These are phyloP conservation scores for Lasiosphaeris hirsuta DNA, from an alignment of 495 filamentous ascomycete genomes.

Conservation along the genomic window DNA sequence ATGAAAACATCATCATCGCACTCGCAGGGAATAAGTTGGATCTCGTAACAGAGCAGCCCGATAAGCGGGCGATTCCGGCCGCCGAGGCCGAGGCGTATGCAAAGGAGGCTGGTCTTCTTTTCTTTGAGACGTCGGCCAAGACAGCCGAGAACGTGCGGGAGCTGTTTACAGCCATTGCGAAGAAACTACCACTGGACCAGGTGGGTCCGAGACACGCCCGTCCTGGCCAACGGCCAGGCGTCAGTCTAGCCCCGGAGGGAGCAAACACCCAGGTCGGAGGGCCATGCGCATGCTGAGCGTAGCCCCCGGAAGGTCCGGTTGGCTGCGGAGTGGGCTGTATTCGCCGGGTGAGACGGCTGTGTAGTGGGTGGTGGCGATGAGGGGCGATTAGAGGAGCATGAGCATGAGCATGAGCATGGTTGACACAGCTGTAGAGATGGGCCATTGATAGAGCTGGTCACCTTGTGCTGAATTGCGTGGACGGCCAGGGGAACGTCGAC, in stretches of 20 bases:
- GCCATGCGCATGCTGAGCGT: constrained; percentile 67
- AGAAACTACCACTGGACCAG: constrained; percentile 94
- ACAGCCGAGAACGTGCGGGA: constrained; percentile 93
- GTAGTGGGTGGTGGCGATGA: neutral
- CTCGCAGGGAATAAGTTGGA: constrained; percentile 97
- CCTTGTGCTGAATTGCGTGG: constrained; percentile 2
- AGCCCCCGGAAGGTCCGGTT: neutral
- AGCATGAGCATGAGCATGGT: constrained; percentile 4
- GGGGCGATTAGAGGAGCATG: constrained; percentile 5
- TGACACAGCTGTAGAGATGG: constrained; percentile 12
- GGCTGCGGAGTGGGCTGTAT: neutral
- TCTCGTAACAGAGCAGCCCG: constrained; percentile 81
- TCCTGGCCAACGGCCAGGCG: constrained; percentile 70
- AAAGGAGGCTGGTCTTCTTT: constrained; percentile 84
- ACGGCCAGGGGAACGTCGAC: constrained; percentile 9
- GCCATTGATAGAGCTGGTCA: constrained; percentile 20
- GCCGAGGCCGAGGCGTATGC: constrained; percentile 94
- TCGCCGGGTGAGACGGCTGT: neutral
- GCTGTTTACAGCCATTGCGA: constrained; percentile 95
- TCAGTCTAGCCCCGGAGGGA: constrained; percentile 75
- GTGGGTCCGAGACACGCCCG: constrained; percentile 80
- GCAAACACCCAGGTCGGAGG: constrained; percentile 69
- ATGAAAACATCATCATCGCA: constrained; percentile 99
- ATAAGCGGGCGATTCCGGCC: constrained; percentile 85
- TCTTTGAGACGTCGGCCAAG: constrained; percentile 98